Evolutionary conservation across 768 basidiomycete species (phyloP).

Genomic region (Leccinum aurantiacum): DNA sequence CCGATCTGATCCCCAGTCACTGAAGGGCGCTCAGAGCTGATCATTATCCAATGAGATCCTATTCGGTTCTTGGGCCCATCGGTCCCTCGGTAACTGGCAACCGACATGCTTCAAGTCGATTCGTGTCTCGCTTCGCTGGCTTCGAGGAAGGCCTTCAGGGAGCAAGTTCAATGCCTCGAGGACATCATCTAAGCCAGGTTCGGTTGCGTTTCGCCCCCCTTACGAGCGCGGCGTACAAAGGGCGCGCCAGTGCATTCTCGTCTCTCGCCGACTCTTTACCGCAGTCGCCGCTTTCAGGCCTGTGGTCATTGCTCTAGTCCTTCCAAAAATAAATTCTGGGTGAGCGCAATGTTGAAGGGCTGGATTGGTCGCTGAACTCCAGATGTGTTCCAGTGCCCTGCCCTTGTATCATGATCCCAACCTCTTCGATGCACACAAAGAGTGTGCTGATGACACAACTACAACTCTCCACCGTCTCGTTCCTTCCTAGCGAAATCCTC

Average conservation of each 20-base stretch:
- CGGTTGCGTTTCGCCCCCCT: constrained; percentile 3
- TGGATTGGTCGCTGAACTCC: not conserved
- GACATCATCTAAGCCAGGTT: constrained; percentile 1
- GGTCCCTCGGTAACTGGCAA: not conserved
- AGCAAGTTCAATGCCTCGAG: not conserved
- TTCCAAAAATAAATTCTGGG: not conserved
- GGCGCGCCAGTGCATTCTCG: not conserved
- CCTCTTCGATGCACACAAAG: not conserved
- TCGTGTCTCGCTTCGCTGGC: not conserved
- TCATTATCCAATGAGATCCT: not conserved
- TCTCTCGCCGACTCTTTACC: not conserved
- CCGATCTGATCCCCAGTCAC: not conserved
- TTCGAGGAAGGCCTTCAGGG: not conserved
- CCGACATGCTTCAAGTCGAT: not conserved
- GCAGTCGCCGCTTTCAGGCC: not conserved
- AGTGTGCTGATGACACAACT: not conserved
- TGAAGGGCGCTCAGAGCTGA: not conserved
- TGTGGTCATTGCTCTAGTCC: not conserved
- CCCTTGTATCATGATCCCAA: not conserved
- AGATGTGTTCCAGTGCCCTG: not conserved
- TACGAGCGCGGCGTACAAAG: not conserved
- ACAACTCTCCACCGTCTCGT: constrained; percentile 20
- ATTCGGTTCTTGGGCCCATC: not conserved
- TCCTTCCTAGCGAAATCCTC: constrained; percentile 24
- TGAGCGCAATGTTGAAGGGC: not conserved